phyloP scores from a whole-genome alignment of 768 basidiomycete species.

The Filobasidium floriforme region DNA sequence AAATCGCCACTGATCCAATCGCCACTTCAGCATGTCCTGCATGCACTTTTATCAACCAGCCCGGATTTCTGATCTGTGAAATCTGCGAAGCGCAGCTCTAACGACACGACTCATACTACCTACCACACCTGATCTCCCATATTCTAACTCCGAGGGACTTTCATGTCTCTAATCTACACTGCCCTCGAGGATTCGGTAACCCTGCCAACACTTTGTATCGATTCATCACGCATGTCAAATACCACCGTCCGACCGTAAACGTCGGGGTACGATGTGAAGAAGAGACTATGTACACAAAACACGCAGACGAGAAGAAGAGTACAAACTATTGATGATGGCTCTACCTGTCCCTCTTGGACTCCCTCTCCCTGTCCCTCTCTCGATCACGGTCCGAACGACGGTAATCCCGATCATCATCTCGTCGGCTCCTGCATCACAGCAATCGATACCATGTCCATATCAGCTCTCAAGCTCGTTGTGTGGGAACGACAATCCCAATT shows the following conservation, averaged over 20 bases:
- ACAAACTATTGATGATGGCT: too few species aligned
- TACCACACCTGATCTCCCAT: neutral
- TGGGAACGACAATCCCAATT: neutral
- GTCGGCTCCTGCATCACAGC: neutral
- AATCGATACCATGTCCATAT: neutral
- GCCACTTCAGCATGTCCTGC: neutral
- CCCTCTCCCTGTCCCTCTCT: conserved; percentile 10
- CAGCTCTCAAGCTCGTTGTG: too few species aligned
- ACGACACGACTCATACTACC: neutral
- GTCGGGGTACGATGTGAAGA: too few species aligned
- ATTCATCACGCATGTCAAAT: too few species aligned
- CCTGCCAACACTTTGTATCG: too few species aligned
- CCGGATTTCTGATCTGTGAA: neutral
- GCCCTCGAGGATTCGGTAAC: too few species aligned
- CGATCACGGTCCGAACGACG: conserved; percentile 15
- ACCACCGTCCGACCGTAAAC: too few species aligned
- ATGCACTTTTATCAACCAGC: conserved; percentile 3
- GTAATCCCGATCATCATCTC: conserved; percentile 10
- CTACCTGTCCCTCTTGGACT: neutral
- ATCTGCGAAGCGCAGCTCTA: neutral
- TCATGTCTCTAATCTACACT: too few species aligned
- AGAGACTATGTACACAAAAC: too few species aligned
- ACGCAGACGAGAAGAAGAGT: too few species aligned
- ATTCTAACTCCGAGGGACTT: too few species aligned
- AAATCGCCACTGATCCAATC: too few species aligned